A percentile compares a stretch with the other conserved stretches of the same genome.
Evolutionary conservation across 345 rosid species (phyloP).

Genomic region (Ricinus communis): DNA sequence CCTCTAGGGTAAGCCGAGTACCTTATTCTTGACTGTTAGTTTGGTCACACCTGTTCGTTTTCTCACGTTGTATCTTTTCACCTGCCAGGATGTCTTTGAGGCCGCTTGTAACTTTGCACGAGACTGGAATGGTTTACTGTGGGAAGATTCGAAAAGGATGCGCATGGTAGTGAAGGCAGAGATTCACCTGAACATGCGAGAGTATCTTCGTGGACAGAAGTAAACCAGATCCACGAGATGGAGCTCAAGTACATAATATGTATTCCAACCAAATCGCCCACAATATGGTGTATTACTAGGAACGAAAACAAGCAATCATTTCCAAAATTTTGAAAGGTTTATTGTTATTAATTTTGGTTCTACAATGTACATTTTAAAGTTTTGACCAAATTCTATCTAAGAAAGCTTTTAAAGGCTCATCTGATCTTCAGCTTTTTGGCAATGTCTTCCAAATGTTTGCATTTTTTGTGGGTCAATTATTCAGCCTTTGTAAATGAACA

Average conservation of each 20-base stretch:
- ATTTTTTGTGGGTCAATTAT: no score
- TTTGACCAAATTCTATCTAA: no score
- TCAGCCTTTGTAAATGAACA: no score
- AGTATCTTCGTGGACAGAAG: conserved; percentile 67
- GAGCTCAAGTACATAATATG: no score
- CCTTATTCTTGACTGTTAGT: conserved; percentile 9
- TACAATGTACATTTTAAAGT: no score
- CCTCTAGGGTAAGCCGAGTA: conserved; percentile 54
- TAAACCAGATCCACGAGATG: conserved; percentile 15
- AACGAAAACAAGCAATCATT: no score
- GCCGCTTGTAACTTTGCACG: conserved; percentile 83
- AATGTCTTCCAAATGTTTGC: no score
- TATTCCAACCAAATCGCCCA: no score
- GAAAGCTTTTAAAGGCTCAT: no score
- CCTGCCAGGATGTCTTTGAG: conserved; percentile 71
- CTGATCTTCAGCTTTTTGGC: no score
- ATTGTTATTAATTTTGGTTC: no score
- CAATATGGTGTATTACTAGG: not conserved
- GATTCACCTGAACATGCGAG: conserved; percentile 76
- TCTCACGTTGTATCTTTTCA: conserved; percentile 2
- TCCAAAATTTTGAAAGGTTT: no score
- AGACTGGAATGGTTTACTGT: conserved; percentile 67
- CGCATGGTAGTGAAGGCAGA: conserved; percentile 76
- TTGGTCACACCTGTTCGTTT: not conserved
- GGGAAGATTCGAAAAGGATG: conserved; percentile 96